Evolutionary conservation across 306 rosid species (phyloP), one percentile per base, ranked within the genome.

Genomic region (Leucaena leucocephala): DNA sequence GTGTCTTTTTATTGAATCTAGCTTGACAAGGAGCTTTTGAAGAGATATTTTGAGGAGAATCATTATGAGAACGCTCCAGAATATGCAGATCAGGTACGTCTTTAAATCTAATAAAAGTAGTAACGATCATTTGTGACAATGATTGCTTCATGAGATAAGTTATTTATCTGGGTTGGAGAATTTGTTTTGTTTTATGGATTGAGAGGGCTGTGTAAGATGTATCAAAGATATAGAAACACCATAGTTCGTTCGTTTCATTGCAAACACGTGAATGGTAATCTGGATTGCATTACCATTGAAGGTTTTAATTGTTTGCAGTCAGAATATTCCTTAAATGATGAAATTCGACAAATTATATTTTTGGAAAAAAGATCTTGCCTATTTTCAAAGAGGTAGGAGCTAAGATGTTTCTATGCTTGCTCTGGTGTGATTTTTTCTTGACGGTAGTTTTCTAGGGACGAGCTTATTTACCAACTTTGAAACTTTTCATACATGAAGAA

Each of bases 11-110:
- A 64, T 71, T 78, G 70, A 80, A 72, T 86, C 83, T 83, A 95
- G 99, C 97, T 95, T 78, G 99, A 95, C 92, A 90, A 91, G 85
- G 77, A 46, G 44, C 92, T 95, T 76, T 77, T 95, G 87, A 90
- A 81, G 87, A 91, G 89, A 81, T 93, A 86, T 86, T 95, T 95
- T 76, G 77, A 71, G 35, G 75, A 83, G 16, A 91, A 95, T 88
- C 98, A 61, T 63, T 72, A 67, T 33, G 86, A 83, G 59, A 73
- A 91, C 87, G 88, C 91, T 82, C 97, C 99, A 52, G 89, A 87
- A 82, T 95, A 93, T 86, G 81, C 86, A 58, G 99, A 95, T 67
- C 91, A 93, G 98, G 98, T 95, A 92, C 78, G 19, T 5, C 57
- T 72, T 19, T 73, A 49, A 84, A 33, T 78, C 74, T 46, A 33